Evolutionary conservation across 345 rosid species (phyloP).

Genomic region (Lumnitzera littorea): DNA sequence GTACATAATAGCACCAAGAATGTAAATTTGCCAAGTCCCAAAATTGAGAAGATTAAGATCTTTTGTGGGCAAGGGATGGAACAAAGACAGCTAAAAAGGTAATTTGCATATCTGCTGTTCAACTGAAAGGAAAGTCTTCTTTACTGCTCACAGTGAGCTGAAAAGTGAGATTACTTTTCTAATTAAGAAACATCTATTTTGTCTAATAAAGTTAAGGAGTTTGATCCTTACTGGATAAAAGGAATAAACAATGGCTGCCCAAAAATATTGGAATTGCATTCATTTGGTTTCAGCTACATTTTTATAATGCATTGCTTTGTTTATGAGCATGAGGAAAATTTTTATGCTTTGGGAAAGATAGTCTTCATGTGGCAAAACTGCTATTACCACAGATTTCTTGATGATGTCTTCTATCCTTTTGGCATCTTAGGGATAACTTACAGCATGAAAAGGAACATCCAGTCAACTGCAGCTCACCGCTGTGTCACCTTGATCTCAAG

Average conservation of each 20-base stretch:
- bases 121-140: background rate
- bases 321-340: too few relatives aligned
- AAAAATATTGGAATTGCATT: too few relatives aligned
- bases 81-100: conserved; percentile 67
- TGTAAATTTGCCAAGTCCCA: conserved; percentile 19
- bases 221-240: too few relatives aligned
- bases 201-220: too few relatives aligned
- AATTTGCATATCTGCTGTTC: background rate
- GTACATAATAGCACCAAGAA: conserved; percentile 30
- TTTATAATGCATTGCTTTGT: too few relatives aligned
- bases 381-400: too few relatives aligned
- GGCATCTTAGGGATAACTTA: conserved; percentile 60
- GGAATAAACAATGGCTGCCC: too few relatives aligned
- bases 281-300: too few relatives aligned
- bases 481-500: conserved; percentile 62
- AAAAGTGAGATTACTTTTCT: background rate
- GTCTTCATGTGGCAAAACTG: too few relatives aligned
- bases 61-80: conserved; percentile 38
- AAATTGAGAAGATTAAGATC: conserved; percentile 28
- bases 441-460: conserved; percentile 53
- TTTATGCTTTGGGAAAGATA: too few relatives aligned
- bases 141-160: background rate
- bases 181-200: too few relatives aligned
- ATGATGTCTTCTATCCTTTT: conserved; percentile 6
- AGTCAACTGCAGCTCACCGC: conserved; percentile 54